phyloP scores from a whole-genome alignment of 495 filamentous ascomycete genomes.

The Terfezia claveryi region DNA sequence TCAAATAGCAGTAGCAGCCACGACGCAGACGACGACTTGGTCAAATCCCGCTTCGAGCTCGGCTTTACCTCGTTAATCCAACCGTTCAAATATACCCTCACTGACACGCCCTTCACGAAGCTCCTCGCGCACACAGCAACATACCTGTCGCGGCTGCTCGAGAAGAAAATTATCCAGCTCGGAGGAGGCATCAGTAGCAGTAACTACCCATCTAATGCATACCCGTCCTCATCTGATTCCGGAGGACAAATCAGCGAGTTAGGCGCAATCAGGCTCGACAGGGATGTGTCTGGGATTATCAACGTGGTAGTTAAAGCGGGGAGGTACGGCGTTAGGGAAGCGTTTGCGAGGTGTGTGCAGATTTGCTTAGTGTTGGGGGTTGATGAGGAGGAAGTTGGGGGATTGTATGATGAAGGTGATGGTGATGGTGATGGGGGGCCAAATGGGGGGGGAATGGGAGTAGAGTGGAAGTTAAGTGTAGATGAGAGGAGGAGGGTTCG shows the following conservation, averaged over 20 bases:
- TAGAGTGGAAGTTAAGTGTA: conserved; percentile 29
- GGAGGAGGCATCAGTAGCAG: too few species aligned
- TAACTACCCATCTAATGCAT: conserved; percentile 19
- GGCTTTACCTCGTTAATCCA: conserved; percentile 68
- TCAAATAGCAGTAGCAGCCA: conserved; percentile 3
- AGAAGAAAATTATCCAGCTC: conserved; percentile 61
- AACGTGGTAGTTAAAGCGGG: conserved; percentile 50
- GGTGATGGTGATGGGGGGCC: conserved; percentile 28
- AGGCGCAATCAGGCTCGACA: conserved; percentile 69
- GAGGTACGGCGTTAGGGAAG: conserved; percentile 57
- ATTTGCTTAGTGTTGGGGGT: conserved; percentile 79
- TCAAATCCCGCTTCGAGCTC: conserved; percentile 51
- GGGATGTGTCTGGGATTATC: conserved; percentile 65
- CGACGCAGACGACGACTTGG: conserved; percentile 30
- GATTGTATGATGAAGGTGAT: conserved; percentile 42
- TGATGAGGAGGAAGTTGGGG: conserved; percentile 76
- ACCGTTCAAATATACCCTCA: conserved; percentile 70
- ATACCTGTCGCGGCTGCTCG: conserved; percentile 54
- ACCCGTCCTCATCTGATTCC: conserved; percentile 22
- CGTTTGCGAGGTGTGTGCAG: conserved; percentile 60
- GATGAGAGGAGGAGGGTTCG: conserved; percentile 43
- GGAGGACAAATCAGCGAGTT: conserved; percentile 54
- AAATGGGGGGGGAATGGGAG: conserved; percentile 19
- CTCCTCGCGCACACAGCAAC: conserved; percentile 49
- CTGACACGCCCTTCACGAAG: conserved; percentile 41